phyloP scores from a whole-genome alignment of 805 yeast species.

The Metschnikowia proteae region DNA sequence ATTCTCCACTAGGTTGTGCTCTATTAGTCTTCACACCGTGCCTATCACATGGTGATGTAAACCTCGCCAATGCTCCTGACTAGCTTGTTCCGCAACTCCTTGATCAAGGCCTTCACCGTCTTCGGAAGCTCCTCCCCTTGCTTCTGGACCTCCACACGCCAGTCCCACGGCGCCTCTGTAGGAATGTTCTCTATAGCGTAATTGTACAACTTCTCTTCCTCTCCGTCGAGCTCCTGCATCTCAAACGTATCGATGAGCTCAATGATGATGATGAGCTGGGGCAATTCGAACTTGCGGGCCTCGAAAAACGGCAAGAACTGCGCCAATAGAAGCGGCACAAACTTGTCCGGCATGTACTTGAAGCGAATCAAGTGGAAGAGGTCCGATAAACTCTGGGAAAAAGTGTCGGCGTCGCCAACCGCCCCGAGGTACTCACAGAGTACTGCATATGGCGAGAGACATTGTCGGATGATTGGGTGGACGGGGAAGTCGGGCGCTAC shows the following conservation, averaged over 20 bases:
- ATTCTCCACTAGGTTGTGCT: not conserved
- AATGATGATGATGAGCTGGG: constrained; percentile 21
- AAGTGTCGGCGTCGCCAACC: constrained; percentile 10
- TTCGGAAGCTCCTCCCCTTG: constrained; percentile 22
- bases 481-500: constrained; percentile 34
- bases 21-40: no score
- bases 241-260: constrained; percentile 40
- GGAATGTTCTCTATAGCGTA: constrained; percentile 24
- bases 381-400: constrained; percentile 33
- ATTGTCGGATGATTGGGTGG: constrained; percentile 60
- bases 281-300: constrained; percentile 17
- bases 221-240: constrained; percentile 23
- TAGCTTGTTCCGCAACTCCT: constrained; percentile 30
- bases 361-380: constrained; percentile 48
- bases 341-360: constrained; percentile 44
- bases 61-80: constrained; percentile 33
- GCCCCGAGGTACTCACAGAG: constrained; percentile 47
- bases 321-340: constrained; percentile 46
- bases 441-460: constrained; percentile 68
- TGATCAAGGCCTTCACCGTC: constrained; percentile 23
- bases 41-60: constrained; percentile 22
- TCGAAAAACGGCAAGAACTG: constrained; percentile 44
- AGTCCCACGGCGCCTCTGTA: constrained; percentile 28
- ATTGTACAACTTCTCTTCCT: constrained; percentile 30
- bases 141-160: constrained; percentile 29